Conservation (phyloP, 352 stramenopile genomes). For the Thalassiosira livingstoniorum region DNA sequence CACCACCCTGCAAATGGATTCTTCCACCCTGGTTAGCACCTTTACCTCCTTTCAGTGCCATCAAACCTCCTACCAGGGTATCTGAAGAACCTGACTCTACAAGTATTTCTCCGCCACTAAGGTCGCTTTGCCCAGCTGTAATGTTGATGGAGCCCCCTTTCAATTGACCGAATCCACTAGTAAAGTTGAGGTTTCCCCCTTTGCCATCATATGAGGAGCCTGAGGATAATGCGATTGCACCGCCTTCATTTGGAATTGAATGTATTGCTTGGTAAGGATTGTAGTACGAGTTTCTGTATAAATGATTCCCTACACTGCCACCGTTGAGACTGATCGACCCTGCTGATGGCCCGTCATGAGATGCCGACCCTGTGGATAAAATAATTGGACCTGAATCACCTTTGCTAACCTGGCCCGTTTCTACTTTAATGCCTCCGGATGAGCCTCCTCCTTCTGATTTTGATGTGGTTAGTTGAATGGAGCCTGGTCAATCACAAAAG, state of each 20-base stretch:
- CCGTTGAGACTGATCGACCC: slow-evolving; percentile 25
- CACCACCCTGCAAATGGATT: slow-evolving; percentile 32
- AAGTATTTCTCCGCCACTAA: slow-evolving; percentile 34
- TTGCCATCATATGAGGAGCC: slow-evolving; percentile 86
- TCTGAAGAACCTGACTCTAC: slow-evolving; percentile 25
- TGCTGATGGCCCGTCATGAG: slow-evolving; percentile 3
- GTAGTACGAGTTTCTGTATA: too few species aligned
- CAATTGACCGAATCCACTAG: slow-evolving; percentile 42
- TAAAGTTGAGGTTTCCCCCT: slow-evolving; percentile 81
- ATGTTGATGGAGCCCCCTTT: slow-evolving; percentile 87
- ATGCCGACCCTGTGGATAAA: slow-evolving; percentile 20
- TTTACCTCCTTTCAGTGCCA: background rate
- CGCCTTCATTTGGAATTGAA: slow-evolving; percentile 14
- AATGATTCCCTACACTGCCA: slow-evolving; percentile 33
- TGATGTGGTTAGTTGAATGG: too few species aligned
- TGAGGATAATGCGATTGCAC: slow-evolving; percentile 29
- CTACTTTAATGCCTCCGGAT: slow-evolving; percentile 28
- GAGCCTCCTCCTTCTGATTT: slow-evolving; percentile 8
- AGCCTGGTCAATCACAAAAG: too few species aligned
- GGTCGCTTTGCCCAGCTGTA: slow-evolving; percentile 77
- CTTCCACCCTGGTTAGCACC: slow-evolving; percentile 37
- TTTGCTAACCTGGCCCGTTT: slow-evolving; percentile 31
- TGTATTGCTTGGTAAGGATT: slow-evolving; percentile 1
- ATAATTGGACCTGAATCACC: slow-evolving; percentile 23
- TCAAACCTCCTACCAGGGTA: slow-evolving; percentile 5